Percentiles rank a stretch among this genome's conserved stretches.
Evolutionary conservation across 352 stramenopile genomes (phyloP).

Genomic region (Phytophthora vignae): DNA sequence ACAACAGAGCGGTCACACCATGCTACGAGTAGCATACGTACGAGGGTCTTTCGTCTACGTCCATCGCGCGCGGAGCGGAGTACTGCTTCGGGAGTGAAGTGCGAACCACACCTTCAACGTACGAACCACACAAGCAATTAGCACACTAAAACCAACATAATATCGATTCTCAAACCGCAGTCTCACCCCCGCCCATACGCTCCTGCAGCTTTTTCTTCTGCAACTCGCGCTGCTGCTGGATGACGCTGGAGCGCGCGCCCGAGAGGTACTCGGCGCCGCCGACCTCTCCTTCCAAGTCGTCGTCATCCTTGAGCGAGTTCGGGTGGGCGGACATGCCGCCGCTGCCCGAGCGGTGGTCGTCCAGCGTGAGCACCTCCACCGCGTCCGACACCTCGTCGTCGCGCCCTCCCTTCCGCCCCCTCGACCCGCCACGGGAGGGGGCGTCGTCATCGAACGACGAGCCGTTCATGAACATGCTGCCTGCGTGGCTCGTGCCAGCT

Average conservation of each 20-base stretch:
- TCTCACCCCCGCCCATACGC: constrained; percentile 78
- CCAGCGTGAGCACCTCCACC: constrained; percentile 69
- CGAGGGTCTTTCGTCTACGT: constrained; percentile 87
- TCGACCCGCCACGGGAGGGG: constrained; percentile 22
- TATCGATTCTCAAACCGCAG: background rate
- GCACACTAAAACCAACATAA: background rate
- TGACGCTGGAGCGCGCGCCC: constrained; percentile 76
- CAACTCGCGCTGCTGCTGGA: constrained; percentile 86
- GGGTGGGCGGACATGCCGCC: constrained; percentile 54
- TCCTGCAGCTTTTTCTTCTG: constrained; percentile 91
- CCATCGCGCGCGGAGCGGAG: constrained; percentile 72
- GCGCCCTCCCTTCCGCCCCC: constrained; percentile 27
- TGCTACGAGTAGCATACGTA: constrained; percentile 32
- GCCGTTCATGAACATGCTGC: constrained; percentile 88
- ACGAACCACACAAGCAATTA: constrained; percentile 7
- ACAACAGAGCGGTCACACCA: background rate
- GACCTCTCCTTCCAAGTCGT: constrained; percentile 70
- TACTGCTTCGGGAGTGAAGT: constrained; percentile 83
- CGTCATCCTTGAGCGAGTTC: constrained; percentile 84
- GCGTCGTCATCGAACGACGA: constrained; percentile 77
- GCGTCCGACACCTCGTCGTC: constrained; percentile 64
- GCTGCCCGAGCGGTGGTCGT: constrained; percentile 51
- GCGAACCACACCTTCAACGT: constrained; percentile 64
- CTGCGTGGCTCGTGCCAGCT: constrained; percentile 6
- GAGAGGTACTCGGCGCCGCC: constrained; percentile 62